A percentile compares a stretch with the other conserved stretches of the same genome.
Evolutionary conservation across 2,329 filamentous ascomycete genomes (phyloP).

Genomic region (Chaetoscypha palmicola): DNA sequence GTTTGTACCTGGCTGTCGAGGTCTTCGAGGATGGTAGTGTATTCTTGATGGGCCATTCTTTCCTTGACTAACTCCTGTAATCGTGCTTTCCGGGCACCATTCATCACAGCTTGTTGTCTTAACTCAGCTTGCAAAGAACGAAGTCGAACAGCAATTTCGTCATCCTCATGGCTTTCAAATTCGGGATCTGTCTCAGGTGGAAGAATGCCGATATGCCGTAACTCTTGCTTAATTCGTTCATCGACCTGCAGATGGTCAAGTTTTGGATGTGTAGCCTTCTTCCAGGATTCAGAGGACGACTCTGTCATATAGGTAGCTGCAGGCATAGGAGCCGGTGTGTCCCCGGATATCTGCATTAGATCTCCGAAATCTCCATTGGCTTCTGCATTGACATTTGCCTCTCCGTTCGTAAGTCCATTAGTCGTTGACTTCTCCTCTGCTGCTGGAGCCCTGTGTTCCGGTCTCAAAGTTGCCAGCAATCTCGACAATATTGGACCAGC

Average conservation of each 20-base stretch:
- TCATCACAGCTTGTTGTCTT: constrained; percentile 75
- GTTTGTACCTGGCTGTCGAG: constrained; percentile 91
- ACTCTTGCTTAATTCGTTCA: constrained; percentile 82
- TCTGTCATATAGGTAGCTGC: constrained; percentile 77
- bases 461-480: constrained; percentile 72
- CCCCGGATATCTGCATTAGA: constrained; percentile 22
- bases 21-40: constrained; percentile 93
- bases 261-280: constrained; percentile 66
- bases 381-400: constrained; percentile 40
- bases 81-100: constrained; percentile 83
- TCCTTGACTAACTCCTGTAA: constrained; percentile 84
- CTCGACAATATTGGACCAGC: constrained; percentile 80
- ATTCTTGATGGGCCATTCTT: constrained; percentile 93
- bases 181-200: constrained; percentile 62
- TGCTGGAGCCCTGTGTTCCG: constrained; percentile 55
- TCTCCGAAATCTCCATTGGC: constrained; percentile 31
- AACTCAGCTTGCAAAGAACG: constrained; percentile 78
- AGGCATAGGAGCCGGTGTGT: constrained; percentile 36
- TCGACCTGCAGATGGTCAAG: constrained; percentile 83
- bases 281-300: constrained; percentile 68
- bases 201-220: constrained; percentile 84
- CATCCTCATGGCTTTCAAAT: constrained; percentile 85
- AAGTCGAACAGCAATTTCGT: constrained; percentile 85
- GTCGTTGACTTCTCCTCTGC: constrained; percentile 50
- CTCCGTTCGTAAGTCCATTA: constrained; percentile 46